Evolutionary conservation across 148 eudicot species (phyloP).

Genomic region (Agrostemma githago): DNA sequence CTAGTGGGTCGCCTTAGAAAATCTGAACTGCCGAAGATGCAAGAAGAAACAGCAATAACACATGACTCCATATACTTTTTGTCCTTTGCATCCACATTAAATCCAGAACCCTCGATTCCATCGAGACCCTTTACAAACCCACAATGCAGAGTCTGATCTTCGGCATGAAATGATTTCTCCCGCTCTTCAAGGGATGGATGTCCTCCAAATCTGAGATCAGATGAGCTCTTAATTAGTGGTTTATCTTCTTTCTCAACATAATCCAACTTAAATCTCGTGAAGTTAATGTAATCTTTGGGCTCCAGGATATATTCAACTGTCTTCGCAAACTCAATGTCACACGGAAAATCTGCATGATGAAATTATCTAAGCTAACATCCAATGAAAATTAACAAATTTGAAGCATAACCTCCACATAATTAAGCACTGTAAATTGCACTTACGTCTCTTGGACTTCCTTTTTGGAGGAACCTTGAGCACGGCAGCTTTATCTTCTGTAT

Average conservation of each 20-base stretch:
- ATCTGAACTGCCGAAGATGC: conserved; percentile 97
- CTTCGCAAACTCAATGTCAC: conserved; percentile 56
- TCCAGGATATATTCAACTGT: conserved; percentile 59
- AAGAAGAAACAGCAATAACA: conserved; percentile 73
- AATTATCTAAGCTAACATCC: background rate
- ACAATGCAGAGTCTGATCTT: conserved; percentile 79
- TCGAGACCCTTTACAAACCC: conserved; percentile 77
- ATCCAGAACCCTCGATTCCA: conserved; percentile 64
- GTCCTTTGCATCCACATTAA: conserved; percentile 71
- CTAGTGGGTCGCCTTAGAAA: conserved; percentile 88
- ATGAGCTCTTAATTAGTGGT: conserved; percentile 24
- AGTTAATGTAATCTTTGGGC: conserved; percentile 56
- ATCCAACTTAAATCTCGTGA: conserved; percentile 45
- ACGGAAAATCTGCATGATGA: conserved; percentile 59
- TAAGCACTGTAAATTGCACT: conserved; percentile 24
- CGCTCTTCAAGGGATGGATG: conserved; percentile 84
- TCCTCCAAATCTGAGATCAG: conserved; percentile 74
- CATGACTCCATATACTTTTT: conserved; percentile 63
- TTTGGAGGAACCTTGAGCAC: conserved; percentile 20
- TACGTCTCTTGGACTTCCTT: conserved; percentile 57
- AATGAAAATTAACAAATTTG: background rate
- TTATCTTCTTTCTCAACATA: conserved; percentile 54
- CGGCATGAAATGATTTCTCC: conserved; percentile 62
- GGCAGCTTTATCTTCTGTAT: conserved; percentile 1
- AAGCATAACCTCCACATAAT: background rate